These are phyloP conservation scores for Aureobasidium melanogenum DNA, from an alignment of 2,329 filamentous ascomycete species.

Conservation along the genomic window DNA sequence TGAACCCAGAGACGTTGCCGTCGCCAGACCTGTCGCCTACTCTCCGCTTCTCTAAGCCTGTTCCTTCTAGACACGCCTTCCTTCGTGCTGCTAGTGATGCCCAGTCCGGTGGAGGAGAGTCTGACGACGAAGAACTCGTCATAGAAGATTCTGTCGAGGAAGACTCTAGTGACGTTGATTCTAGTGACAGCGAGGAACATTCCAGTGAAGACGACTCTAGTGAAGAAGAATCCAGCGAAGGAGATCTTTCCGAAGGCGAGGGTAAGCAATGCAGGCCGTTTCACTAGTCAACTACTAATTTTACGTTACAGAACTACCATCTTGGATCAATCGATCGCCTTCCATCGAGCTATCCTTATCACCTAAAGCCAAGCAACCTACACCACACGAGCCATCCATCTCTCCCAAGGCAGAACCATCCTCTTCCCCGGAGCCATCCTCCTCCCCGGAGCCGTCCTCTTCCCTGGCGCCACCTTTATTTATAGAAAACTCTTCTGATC, in stretches of 20 bases:
- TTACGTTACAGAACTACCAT: neutral
- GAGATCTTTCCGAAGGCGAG: neutral
- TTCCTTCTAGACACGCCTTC: neutral
- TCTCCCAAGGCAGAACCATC: neutral
- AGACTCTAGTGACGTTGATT: neutral
- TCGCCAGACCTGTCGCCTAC: neutral
- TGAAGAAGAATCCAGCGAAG: neutral
- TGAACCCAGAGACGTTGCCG: neutral
- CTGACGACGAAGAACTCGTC: neutral
- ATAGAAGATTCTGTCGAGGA: neutral
- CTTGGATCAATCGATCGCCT: neutral
- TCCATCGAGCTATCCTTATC: neutral
- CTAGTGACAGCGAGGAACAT: neutral
- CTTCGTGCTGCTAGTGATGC: neutral
- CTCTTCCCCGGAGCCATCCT: neutral
- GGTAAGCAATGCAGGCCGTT: neutral
- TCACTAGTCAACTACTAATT: neutral
- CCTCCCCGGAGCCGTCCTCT: too few relatives aligned
- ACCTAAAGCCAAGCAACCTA: neutral
- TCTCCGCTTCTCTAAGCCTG: neutral
- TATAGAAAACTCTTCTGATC: neutral
- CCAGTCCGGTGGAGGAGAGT: neutral
- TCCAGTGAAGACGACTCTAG: neutral
- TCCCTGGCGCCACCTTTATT: too few relatives aligned
- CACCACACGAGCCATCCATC: neutral